A percentile compares a stretch with the other conserved stretches of the same genome.
Conservation (phyloP, 2,329 filamentous ascomycete species). For the Alternaria ventricosa region DNA sequence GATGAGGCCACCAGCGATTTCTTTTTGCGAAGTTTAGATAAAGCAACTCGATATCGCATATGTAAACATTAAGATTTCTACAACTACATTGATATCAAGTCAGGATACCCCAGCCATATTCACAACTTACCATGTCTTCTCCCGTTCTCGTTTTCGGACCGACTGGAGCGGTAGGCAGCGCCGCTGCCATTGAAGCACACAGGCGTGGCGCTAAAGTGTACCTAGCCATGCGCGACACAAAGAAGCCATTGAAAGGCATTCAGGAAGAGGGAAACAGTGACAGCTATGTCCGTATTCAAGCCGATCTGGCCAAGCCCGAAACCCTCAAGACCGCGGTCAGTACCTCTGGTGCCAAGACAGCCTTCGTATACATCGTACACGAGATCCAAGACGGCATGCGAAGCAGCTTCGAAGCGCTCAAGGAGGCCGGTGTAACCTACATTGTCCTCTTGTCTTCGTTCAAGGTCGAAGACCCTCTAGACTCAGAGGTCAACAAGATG, state of each 20-base stretch:
- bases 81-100: neutral
- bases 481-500: neutral
- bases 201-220: conserved; percentile 53
- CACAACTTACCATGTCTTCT: neutral
- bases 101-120: neutral
- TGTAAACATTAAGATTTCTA: no score
- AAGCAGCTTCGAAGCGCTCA: conserved; percentile 52
- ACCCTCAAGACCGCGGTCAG: conserved; percentile 52
- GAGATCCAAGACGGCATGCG: conserved; percentile 50
- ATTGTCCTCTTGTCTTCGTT: conserved; percentile 53
- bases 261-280: conserved; percentile 33
- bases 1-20: neutral
- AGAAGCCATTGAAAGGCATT: conserved; percentile 53
- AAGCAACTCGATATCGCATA: neutral
- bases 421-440: conserved; percentile 53
- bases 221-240: conserved; percentile 57
- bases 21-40: neutral
- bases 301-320: conserved; percentile 54
- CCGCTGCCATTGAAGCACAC: conserved; percentile 50
- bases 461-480: conserved; percentile 3
- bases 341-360: conserved; percentile 52
- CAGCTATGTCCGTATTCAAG: conserved; percentile 49
- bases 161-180: conserved; percentile 55
- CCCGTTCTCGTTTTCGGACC: conserved; percentile 56
- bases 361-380: conserved; percentile 57